Evolutionary conservation across 179 eudicot genomes (phyloP), one percentile per base, ranked within the genome.

Genomic region (Beta macrorhiza): DNA sequence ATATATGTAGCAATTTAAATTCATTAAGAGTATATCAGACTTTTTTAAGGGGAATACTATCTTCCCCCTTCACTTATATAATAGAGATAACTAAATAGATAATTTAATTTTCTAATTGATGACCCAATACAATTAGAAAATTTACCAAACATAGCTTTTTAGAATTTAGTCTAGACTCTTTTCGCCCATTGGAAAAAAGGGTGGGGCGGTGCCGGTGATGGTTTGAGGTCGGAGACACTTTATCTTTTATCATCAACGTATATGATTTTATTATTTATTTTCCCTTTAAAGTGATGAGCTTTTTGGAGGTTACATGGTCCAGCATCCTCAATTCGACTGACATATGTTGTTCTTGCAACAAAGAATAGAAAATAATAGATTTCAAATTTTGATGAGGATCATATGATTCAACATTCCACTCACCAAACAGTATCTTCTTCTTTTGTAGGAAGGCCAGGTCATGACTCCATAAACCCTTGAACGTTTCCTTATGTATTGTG

Each of bases 351-450:
- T 57, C 4, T 58, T 59, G 67, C 22, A 74, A 80, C 72, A 63
- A 74, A 10, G n/a, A 15, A 72, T 49, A 49, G 63, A 80, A 37
- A 10, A 79, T 58, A 47, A 22, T 63, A 81, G 44, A 69, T 57
- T 78, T 74, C 25, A 80, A 80, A 42, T 58, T 22, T 19, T 53
- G 62, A 52, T 78, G 71, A 80, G 74, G 47, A 63, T 53, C 11
- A 25, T 73, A 80, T 88, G 89, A 88, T 86, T 71, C 83, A 86
- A 78, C 67, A 74, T 82, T 86, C 86, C 89, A 86, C 86, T 86
- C 32, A 75, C 81, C 44, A 56, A 82, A 32, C 51, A 75, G 74
- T 45, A 42, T 49, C 64, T 19, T 44, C 42, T 29, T 74, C 63
- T 19, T 77, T 57, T 67, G 56, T 20, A 73, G 75, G 71, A 75